Evolutionary conservation across 768 basidiomycete species (phyloP).

Genomic region (Holtermannia corniformis): DNA sequence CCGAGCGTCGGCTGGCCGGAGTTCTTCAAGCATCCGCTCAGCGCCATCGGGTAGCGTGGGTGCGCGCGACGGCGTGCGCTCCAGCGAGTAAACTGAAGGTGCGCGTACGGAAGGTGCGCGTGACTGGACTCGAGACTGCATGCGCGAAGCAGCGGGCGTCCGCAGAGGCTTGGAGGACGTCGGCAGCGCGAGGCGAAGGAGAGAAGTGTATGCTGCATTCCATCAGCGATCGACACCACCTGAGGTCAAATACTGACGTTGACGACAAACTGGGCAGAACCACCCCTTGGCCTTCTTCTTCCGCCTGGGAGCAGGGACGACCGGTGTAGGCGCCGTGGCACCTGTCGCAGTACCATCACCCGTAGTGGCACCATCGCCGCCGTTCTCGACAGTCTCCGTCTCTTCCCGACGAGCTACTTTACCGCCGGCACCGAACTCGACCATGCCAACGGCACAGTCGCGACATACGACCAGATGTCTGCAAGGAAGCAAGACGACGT

Average conservation of each 20-base stretch:
- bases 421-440: slow-evolving; percentile 91
- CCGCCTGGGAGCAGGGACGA: slow-evolving; percentile 42
- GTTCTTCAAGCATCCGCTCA: slow-evolving; percentile 36
- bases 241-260: slow-evolving; percentile 54
- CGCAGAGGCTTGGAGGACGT: slow-evolving; percentile 19
- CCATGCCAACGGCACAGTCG: slow-evolving; percentile 93
- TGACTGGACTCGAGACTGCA: slow-evolving; percentile 14
- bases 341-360: slow-evolving; percentile 36
- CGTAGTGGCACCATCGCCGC: slow-evolving; percentile 14
- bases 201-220: slow-evolving; percentile 68
- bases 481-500: slow-evolving; percentile 88
- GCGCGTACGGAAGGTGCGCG: slow-evolving; percentile 27
- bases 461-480: slow-evolving; percentile 90
- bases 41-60: slow-evolving; percentile 42
- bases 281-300: slow-evolving; percentile 94
- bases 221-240: background rate
- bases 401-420: slow-evolving; percentile 50
- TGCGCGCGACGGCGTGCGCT: slow-evolving; percentile 17
- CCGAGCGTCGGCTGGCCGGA: slow-evolving; percentile 19
- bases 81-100: slow-evolving; percentile 9
- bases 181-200: slow-evolving; percentile 61
- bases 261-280: slow-evolving; percentile 93
- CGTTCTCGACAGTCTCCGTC: slow-evolving; percentile 44
- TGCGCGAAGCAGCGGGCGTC: slow-evolving; percentile 10
- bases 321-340: slow-evolving; percentile 24